Evolutionary conservation across 1,284 basidiomycete genomes (phyloP).

Genomic region (Pseudozyma sp.): DNA sequence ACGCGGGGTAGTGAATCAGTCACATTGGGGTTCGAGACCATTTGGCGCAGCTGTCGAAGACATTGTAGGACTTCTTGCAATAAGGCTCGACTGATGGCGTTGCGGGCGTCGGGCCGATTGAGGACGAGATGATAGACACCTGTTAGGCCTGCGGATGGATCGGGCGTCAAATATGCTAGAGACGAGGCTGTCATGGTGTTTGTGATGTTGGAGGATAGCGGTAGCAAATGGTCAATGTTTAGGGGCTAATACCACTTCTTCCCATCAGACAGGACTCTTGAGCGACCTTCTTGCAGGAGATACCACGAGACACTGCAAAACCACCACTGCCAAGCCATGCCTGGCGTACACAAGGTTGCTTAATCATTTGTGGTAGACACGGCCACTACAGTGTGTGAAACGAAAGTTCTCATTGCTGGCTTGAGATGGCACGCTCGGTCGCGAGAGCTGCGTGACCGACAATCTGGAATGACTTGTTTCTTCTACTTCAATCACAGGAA

Average conservation of each 20-base stretch:
- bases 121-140: slow-evolving; percentile 19
- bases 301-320: no score
- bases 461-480: no score
- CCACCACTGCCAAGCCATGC: no score
- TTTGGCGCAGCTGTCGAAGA: background rate
- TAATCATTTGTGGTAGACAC: no score
- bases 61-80: slow-evolving; percentile 14
- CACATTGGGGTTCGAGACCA: slow-evolving; percentile 4
- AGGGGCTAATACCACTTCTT: background rate
- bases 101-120: slow-evolving; percentile 15
- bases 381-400: no score
- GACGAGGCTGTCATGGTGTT: slow-evolving; percentile 6
- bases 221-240: accelerated
- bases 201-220: background rate
- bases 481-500: no score
- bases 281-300: no score
- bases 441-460: no score
- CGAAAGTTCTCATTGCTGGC: no score
- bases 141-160: slow-evolving; percentile 1
- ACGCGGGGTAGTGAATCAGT: slow-evolving; percentile 15
- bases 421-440: no score
- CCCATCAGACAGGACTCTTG: no score
- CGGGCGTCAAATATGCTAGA: slow-evolving; percentile 1
- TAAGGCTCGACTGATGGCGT: slow-evolving; percentile 16
- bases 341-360: no score